Percentiles rank a stretch among this genome's conserved stretches.
These are phyloP conservation scores for Wolfiporia cocos DNA, from an alignment of 1,284 basidiomycete species.

Conservation along the genomic window DNA sequence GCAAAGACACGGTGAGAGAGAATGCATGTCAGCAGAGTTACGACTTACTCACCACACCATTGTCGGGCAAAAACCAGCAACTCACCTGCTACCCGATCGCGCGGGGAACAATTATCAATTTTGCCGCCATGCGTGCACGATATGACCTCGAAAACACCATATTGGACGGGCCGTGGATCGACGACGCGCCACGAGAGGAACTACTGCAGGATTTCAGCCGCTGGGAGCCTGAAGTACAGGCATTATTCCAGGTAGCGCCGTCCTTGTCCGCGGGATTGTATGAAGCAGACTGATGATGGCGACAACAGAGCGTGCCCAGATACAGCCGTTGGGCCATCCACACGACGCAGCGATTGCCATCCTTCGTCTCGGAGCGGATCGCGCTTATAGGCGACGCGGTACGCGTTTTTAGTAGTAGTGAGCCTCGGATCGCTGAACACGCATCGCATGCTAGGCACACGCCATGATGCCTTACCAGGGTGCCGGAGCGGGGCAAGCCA, in stretches of 20 bases:
- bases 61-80: constrained; percentile 31
- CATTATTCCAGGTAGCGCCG: constrained; percentile 31
- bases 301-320: constrained; percentile 13
- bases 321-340: constrained; percentile 44
- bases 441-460: constrained; percentile 33
- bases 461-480: constrained; percentile 52
- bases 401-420: neutral
- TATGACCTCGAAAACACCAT: constrained; percentile 28
- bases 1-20: constrained; percentile 30
- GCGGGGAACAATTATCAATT: constrained; percentile 34
- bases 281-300: neutral
- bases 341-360: constrained; percentile 32
- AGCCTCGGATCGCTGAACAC: neutral
- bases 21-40: neutral
- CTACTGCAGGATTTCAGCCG: constrained; percentile 27
- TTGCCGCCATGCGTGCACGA: constrained; percentile 32
- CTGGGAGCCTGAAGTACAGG: constrained; percentile 37
- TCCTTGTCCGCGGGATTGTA: neutral
- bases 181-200: constrained; percentile 23
- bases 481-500: constrained; percentile 47
- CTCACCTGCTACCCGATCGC: constrained; percentile 39
- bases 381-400: constrained; percentile 48
- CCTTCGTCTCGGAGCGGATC: constrained; percentile 34
- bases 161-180: constrained; percentile 31
- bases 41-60: neutral